Evolutionary conservation across 176 grass and related monocot species (phyloP), one percentile per base, ranked within the genome.

Genomic region (Aechmea fasciata): DNA sequence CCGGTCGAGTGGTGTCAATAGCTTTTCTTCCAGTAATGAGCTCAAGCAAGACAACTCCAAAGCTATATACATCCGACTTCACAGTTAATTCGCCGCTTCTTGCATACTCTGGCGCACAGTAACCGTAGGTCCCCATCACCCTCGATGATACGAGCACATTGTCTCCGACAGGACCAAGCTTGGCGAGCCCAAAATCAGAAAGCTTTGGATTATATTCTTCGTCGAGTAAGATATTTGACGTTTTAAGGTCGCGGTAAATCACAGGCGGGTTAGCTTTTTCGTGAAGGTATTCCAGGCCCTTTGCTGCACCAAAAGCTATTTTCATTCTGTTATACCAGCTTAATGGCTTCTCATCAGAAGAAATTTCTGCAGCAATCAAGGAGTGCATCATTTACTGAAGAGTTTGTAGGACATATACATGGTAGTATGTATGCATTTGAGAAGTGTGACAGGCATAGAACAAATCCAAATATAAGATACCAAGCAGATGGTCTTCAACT

Each of bases 61-160:
- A 99, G 75, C 84, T 93, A 65, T 93, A 99, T 5, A 99, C 87
- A 26, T 99, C 89, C 9, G 84, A 88, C 83, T 93, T 93, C 41
- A 69, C 68, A 73, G 84, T 99, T 72, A 93, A 78, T 65, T 88
- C 67, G 2, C 90, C 82, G 11, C 71, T 79, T 51, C 75, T 78
- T 80, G 82, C 49, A 19, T 99, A 99, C 80, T 99, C 90, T 2
- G 94, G 94, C 65, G 94, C 87, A 10, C 87, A 93, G 29, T 99
- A 93, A 10, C 94, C 94, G 48, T 85, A 99, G 48, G 84, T 93
- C 50, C 89, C 89, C 94, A 93, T 93, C 61, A 97, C 79, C 50
- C 86, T 73, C 50, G 84, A 85, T 48, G 89, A 83, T 71, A 85
- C 81, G 15, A 82, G 72, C 13, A 78, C 54, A 11, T 82, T 85